Evolutionary conservation across 495 filamentous ascomycete genomes (phyloP).

Genomic region (Daldinia childiae): DNA sequence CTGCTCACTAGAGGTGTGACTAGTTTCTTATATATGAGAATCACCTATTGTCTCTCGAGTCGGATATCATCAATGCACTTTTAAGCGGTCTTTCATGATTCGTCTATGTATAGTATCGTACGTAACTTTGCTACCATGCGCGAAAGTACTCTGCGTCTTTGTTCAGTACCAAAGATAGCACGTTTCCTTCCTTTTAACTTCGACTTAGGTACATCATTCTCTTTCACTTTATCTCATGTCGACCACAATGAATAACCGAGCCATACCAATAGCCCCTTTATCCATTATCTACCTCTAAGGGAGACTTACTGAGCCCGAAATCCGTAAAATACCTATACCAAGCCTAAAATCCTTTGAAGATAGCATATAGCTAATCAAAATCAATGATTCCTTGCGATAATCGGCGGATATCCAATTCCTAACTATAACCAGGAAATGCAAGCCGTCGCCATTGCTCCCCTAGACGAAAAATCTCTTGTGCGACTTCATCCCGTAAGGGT

Average conservation of each 20-base stretch:
- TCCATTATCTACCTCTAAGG: neutral
- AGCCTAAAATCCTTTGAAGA: neutral
- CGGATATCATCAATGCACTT: neutral
- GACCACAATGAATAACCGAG: slow-evolving; percentile 1
- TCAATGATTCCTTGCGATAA: neutral
- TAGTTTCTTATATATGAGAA: slow-evolving; percentile 23
- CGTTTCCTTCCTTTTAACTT: slow-evolving; percentile 3
- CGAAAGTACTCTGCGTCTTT: neutral
- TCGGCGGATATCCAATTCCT: neutral
- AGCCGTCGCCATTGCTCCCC: slow-evolving; percentile 21
- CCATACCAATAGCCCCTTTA: neutral
- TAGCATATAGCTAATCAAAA: neutral
- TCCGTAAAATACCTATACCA: neutral
- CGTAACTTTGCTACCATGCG: neutral
- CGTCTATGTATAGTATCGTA: neutral
- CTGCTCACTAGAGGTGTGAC: neutral
- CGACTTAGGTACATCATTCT: neutral
- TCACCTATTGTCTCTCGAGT: neutral
- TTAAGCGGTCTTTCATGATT: slow-evolving; percentile 10
- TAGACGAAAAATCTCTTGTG: slow-evolving; percentile 14
- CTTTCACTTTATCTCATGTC: neutral
- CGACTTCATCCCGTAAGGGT: slow-evolving; percentile 7
- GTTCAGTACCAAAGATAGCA: neutral
- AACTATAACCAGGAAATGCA: neutral
- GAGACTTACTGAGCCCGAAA: neutral